Percentiles rank a stretch among this genome's conserved stretches.
Evolutionary conservation across 2,329 filamentous ascomycete species (phyloP).

Genomic region (Fusarium concolor): DNA sequence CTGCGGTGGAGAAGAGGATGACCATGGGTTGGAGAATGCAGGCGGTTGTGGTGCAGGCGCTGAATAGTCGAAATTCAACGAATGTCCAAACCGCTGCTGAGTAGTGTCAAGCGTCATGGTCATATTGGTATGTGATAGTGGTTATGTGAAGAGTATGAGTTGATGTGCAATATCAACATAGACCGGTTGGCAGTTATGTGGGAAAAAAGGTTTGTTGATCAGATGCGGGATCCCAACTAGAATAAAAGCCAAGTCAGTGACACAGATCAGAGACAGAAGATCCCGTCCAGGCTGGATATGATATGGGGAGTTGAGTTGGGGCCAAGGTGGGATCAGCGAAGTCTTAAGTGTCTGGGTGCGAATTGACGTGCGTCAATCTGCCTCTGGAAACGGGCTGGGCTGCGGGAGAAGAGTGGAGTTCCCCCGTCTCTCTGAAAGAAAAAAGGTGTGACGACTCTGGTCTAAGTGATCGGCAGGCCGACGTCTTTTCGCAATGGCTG

Average conservation of each 20-base stretch:
- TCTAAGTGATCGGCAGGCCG: constrained; percentile 65
- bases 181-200: constrained; percentile 38
- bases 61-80: constrained; percentile 82
- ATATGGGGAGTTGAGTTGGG: constrained; percentile 49
- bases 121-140: constrained; percentile 67
- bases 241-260: constrained; percentile 60
- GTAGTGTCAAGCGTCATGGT: constrained; percentile 95
- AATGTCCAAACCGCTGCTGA: constrained; percentile 80
- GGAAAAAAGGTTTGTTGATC: constrained; percentile 60
- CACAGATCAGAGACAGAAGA: constrained; percentile 56
- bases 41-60: constrained; percentile 61
- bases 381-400: constrained; percentile 54
- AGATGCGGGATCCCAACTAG: constrained; percentile 62
- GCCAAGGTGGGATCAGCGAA: constrained; percentile 67
- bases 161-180: constrained; percentile 43
- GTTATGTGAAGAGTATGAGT: constrained; percentile 29
- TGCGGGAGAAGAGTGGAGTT: constrained; percentile 54
- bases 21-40: constrained; percentile 95
- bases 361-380: constrained; percentile 57
- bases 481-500: constrained; percentile 62
- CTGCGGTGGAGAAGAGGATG: constrained; percentile 61
- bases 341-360: constrained; percentile 65
- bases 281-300: constrained; percentile 49
- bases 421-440: constrained; percentile 48
- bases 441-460: constrained; percentile 64